These are phyloP conservation scores for Verticillium isaacii DNA, from an alignment of 2,329 filamentous ascomycete species.

Conservation along the genomic window DNA sequence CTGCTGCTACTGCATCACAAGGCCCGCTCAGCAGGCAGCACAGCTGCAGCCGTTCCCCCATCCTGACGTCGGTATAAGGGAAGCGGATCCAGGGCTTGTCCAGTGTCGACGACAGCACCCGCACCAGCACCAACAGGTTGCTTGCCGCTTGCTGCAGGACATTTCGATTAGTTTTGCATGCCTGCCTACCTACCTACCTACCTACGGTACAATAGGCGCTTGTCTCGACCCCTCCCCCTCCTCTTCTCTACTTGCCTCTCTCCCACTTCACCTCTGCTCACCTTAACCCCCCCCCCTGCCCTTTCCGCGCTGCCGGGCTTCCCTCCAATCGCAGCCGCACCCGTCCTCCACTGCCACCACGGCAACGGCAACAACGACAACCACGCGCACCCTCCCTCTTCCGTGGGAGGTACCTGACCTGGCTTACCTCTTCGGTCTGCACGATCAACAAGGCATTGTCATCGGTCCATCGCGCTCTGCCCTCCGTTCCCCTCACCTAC, in stretches of 20 bases:
- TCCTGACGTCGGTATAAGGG: neutral
- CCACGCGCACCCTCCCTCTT: neutral
- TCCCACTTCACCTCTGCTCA: neutral
- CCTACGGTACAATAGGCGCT: neutral
- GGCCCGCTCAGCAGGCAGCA: neutral
- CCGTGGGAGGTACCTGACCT: neutral
- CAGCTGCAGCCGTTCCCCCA: neutral
- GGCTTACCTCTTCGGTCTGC: neutral
- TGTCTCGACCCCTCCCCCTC: neutral
- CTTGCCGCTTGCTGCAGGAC: neutral
- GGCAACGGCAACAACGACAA: neutral
- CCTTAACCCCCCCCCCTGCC: neutral
- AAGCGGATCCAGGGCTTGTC: neutral
- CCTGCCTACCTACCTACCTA: too few species aligned
- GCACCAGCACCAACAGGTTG: neutral
- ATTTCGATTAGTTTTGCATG: neutral
- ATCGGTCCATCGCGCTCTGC: too few species aligned
- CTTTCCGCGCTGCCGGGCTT: neutral
- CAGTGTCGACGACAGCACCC: neutral
- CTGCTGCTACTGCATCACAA: neutral
- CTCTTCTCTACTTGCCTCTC: neutral
- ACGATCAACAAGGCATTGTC: neutral
- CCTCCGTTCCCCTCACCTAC: neutral
- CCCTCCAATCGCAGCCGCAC: neutral
- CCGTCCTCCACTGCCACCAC: neutral